Base-by-base conservation (phyloP, 2,329 filamentous ascomycete genomes). In the Arthrobotrys conoides region DNA sequence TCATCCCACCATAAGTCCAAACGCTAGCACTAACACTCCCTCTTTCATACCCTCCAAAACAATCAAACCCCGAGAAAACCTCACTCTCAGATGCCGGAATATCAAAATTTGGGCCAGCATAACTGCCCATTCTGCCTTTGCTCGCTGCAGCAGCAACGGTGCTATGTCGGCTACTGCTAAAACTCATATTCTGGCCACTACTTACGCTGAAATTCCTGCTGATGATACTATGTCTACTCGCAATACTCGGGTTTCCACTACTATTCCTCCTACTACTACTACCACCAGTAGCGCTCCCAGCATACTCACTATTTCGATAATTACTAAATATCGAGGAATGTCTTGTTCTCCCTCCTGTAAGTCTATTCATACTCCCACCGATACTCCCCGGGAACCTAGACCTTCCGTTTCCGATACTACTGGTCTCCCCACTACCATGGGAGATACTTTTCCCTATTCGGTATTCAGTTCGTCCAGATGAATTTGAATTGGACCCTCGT, bases 261-360 rank as follows among this genome's bases (percentile, higher is more conserved):
- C 69, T 18, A 46, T 46, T 66, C 16, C 27, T 38, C 6, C 30
- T 33, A 2, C 64, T 67, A 3, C n/a, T 12, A 22, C 6, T 18
- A 51, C 20, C 6, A 18, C 41, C 24, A 14, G 2, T 18, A 16
- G 1, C 48, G 18, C n/a, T n/a, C n/a, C n/a, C n/a, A n/a, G n/a
- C n/a, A n/a, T n/a, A n/a, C n/a, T 24, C 30, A 49, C 48, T 51
- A 33, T 20, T 48, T 16, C 57, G 12, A 41, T 72, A 61, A n/a
- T 41, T 49, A 64, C 64, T 68, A 46, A 68, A 44, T 5, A 64
- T 44, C 6, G 65, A 76, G 24, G 72, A 49, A 30, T 66, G 33
- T 48, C 9, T 41, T n/a, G n/a, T n/a, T 22, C 46, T 2, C 24
- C 46, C 46, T 3, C 46, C n/a, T 22, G 36, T 10, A 10, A 38